Evolutionary conservation across 257 asterid genomes (phyloP).

Genomic region (Oldenlandia corymbosa): DNA sequence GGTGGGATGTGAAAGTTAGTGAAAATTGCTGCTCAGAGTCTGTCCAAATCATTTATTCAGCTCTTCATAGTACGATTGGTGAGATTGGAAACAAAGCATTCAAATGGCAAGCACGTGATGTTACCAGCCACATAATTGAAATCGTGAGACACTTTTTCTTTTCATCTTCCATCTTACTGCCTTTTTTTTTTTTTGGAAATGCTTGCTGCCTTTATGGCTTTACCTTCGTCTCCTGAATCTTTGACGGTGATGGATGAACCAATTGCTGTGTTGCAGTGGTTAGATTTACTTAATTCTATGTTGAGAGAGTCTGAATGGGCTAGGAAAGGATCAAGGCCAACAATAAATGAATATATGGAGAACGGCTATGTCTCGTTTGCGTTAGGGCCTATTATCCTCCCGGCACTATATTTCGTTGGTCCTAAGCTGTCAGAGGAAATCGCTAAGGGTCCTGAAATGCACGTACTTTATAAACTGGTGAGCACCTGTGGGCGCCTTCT

Average conservation of each 20-base stretch:
- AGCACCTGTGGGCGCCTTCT: constrained; percentile 84
- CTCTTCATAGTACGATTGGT: constrained; percentile 49
- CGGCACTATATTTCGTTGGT: constrained; percentile 73
- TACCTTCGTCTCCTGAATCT: background rate
- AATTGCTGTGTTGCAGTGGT: constrained; percentile 56
- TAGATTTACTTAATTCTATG: constrained; percentile 59
- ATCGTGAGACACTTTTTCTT: constrained; percentile 49
- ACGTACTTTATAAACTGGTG: constrained; percentile 48
- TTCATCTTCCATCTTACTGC: background rate
- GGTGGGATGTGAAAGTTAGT: constrained; percentile 67
- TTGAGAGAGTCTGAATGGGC: constrained; percentile 81
- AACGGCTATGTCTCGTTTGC: constrained; percentile 78
- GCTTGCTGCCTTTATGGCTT: too few species aligned
- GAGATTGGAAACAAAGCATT: constrained; percentile 59
- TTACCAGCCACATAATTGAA: constrained; percentile 51
- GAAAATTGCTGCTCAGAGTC: constrained; percentile 50
- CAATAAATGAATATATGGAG: constrained; percentile 65
- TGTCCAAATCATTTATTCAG: constrained; percentile 66
- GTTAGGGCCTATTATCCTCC: constrained; percentile 80
- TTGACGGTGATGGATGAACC: constrained; percentile 5
- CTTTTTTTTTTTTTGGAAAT: background rate
- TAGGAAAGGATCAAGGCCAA: constrained; percentile 33
- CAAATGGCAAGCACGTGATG: constrained; percentile 47
- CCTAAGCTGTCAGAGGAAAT: constrained; percentile 73
- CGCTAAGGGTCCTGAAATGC: constrained; percentile 52